Evolutionary conservation across 257 asterid genomes (phyloP).

Genomic region (Gardenia jasminoides): DNA sequence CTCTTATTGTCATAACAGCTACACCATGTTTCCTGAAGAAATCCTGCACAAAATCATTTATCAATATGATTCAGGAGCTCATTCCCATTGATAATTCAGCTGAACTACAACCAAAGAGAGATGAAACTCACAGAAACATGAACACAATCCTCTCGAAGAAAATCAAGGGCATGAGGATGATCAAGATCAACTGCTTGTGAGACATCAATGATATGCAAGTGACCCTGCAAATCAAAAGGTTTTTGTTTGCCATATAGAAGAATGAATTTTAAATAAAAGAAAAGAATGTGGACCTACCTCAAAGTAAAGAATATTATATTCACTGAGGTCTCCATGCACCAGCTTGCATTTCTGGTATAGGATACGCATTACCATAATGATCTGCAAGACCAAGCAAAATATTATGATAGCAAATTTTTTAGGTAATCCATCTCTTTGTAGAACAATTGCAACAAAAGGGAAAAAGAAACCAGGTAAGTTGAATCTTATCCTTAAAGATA

Average conservation of each 20-base stretch:
- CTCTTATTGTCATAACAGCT: slow-evolving; percentile 88
- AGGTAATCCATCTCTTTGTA: background rate
- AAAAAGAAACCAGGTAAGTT: background rate
- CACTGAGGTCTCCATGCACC: slow-evolving; percentile 96
- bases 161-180: slow-evolving; percentile 92
- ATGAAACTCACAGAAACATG: slow-evolving; percentile 72
- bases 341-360: slow-evolving; percentile 93
- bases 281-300: slow-evolving; percentile 51
- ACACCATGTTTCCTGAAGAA: slow-evolving; percentile 85
- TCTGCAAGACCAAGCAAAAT: slow-evolving; percentile 34
- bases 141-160: slow-evolving; percentile 81
- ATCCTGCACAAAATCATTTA: slow-evolving; percentile 48
- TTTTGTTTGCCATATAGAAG: background rate
- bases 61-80: background rate
- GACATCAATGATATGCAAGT: slow-evolving; percentile 87
- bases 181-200: slow-evolving; percentile 98
- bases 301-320: slow-evolving; percentile 80
- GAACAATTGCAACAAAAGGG: background rate
- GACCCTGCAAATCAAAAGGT: slow-evolving; percentile 51
- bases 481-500: background rate
- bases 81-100: background rate
- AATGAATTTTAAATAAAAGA: background rate
- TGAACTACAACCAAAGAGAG: background rate
- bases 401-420: background rate
- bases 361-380: slow-evolving; percentile 72